Percentiles rank a stretch among this genome's conserved stretches.
These are phyloP conservation scores for Bretschneidera sinensis DNA, from an alignment of 345 rosid species.

Conservation along the genomic window DNA sequence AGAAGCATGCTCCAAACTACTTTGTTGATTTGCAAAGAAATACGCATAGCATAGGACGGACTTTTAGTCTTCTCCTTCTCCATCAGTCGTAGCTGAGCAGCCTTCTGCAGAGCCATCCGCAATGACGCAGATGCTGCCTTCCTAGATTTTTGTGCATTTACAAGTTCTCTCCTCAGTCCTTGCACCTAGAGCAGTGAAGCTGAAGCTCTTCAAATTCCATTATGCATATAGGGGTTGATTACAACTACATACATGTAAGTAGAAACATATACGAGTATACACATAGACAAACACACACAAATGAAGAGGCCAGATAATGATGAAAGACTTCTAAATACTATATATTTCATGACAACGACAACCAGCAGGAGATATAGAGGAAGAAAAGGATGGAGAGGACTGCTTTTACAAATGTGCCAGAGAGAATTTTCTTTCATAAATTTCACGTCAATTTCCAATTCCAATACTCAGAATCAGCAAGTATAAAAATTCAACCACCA, in stretches of 20 bases:
- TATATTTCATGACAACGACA: background rate
- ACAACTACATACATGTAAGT: no score
- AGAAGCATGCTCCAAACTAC: constrained; percentile 98
- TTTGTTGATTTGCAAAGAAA: constrained; percentile 79
- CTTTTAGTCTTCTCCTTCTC: constrained; percentile 98
- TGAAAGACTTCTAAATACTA: no score
- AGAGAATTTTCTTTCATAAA: background rate
- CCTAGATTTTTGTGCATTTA: constrained; percentile 64
- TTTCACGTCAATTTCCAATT: background rate
- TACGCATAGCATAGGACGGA: constrained; percentile 97
- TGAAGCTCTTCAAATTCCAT: background rate
- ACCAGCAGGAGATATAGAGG: background rate
- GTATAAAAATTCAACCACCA: background rate
- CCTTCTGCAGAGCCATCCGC: constrained; percentile 78
- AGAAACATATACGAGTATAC: no score
- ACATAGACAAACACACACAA: no score
- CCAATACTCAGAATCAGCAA: background rate
- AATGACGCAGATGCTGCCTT: constrained; percentile 76
- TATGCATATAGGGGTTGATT: background rate
- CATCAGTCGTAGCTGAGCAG: constrained; percentile 83
- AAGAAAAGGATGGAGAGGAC: background rate
- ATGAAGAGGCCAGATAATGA: background rate
- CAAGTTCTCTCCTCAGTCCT: constrained; percentile 72
- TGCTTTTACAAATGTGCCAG: background rate
- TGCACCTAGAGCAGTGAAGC: constrained; percentile 54